These are phyloP conservation scores for Porphyra umbilicalis DNA, from an alignment of 31 red algal genomes.

Conservation along the genomic window DNA sequence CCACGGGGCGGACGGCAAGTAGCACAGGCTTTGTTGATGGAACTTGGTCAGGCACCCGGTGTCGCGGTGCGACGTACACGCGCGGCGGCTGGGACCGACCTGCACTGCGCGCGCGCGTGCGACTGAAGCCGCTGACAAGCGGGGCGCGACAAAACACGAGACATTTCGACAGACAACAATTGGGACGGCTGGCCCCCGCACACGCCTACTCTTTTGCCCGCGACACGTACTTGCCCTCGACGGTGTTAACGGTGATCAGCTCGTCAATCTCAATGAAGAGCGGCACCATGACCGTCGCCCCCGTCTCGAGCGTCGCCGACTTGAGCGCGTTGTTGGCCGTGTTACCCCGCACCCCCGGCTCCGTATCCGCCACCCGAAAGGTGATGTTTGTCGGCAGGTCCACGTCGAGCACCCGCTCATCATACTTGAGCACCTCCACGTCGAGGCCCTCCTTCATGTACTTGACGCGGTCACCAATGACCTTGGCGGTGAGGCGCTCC, in stretches of 20 bases:
- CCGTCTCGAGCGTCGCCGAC: conserved; percentile 87
- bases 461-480: conserved; percentile 42
- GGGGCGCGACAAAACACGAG: no score
- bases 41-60: no score
- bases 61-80: no score
- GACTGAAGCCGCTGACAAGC: no score
- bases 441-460: conserved; percentile 71
- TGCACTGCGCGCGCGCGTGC: no score
- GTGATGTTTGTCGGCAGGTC: conserved; percentile 70
- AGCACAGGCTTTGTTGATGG: no score
- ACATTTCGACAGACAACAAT: no score
- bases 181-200: no score
- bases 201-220: conserved; percentile 11
- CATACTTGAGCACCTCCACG: conserved; percentile 59
- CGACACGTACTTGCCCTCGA: conserved; percentile 45
- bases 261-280: conserved; percentile 84
- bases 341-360: conserved; percentile 80
- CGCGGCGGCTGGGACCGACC: no score
- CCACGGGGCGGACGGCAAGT: no score
- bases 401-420: conserved; percentile 54
- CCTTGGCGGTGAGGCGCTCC: conserved; percentile 38
- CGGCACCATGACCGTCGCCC: conserved; percentile 83
- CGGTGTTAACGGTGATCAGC: conserved; percentile 66
- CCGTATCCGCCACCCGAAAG: conserved; percentile 55
- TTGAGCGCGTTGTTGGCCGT: conserved; percentile 70